Evolutionary conservation across 129 eudicot species (phyloP).

Genomic region (Flaveria sonorensis): DNA sequence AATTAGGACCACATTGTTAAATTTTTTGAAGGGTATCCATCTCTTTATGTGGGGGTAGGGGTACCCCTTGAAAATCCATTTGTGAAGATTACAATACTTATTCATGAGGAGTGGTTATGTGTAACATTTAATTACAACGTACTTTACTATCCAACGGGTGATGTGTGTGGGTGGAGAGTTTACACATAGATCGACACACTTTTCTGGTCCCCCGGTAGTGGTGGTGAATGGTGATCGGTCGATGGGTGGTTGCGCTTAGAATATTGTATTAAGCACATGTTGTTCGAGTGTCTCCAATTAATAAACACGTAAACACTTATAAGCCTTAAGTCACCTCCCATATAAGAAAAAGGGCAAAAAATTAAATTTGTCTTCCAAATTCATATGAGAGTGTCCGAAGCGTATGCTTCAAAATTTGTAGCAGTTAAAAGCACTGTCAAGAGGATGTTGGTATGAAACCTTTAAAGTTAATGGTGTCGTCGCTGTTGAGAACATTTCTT

Average conservation of each 20-base stretch:
- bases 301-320: no score
- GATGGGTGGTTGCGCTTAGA: background rate
- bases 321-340: no score
- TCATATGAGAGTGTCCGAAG: no score
- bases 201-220: conserved; percentile 21
- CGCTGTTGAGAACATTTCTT: no score
- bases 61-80: conserved; percentile 28
- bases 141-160: background rate
- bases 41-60: conserved; percentile 20
- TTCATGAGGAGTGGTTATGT: conserved; percentile 12
- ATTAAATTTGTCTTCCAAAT: no score
- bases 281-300: background rate
- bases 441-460: no score
- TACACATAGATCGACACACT: conserved; percentile 1
- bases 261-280: background rate
- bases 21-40: conserved; percentile 27
- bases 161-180: conserved; percentile 4
- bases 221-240: conserved; percentile 6
- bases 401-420: no score
- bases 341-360: no score
- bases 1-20: conserved; percentile 26
- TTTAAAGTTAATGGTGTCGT: no score
- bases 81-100: conserved; percentile 10
- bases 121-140: conserved; percentile 17
- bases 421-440: no score